Evolutionary conservation across 2,329 filamentous ascomycete genomes (phyloP).

Genomic region (Sclerotinia subarctica): DNA sequence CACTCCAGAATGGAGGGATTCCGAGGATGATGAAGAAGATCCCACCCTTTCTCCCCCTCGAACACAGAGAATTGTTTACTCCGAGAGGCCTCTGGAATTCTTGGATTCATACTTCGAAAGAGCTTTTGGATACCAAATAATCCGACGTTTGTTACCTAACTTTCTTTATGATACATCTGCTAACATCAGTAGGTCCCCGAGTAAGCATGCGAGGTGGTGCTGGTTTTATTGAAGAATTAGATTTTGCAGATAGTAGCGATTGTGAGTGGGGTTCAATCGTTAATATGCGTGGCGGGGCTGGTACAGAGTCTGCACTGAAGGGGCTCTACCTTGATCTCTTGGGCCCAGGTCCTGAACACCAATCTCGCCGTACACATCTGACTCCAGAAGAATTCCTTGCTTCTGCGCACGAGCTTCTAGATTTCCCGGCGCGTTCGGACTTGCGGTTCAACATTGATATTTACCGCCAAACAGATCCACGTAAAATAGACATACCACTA

Average conservation of each 20-base stretch:
- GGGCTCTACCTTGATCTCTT: not conserved
- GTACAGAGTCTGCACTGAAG: not conserved
- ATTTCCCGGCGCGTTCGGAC: not conserved
- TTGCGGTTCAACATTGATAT: slow-evolving; percentile 6
- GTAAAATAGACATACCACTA: slow-evolving; percentile 10
- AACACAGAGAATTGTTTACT: slow-evolving; percentile 29
- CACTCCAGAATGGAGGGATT: slow-evolving; percentile 9
- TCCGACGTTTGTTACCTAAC: slow-evolving; percentile 24
- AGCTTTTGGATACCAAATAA: slow-evolving; percentile 31
- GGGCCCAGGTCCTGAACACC: not conserved
- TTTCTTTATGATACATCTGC: not conserved
- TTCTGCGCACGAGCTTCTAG: slow-evolving; percentile 8
- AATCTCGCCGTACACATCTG: slow-evolving; percentile 5
- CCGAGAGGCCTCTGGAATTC: slow-evolving; percentile 35
- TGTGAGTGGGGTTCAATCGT: not conserved
- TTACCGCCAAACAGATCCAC: slow-evolving; percentile 9
- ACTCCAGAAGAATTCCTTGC: not conserved
- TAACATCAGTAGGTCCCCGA: slow-evolving; percentile 11
- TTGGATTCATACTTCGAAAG: slow-evolving; percentile 35
- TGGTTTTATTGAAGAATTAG: slow-evolving; percentile 9
- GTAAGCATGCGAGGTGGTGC: slow-evolving; percentile 12
- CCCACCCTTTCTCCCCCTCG: slow-evolving; percentile 19
- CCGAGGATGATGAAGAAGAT: slow-evolving; percentile 27
- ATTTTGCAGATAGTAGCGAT: not conserved
- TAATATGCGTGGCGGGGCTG: slow-evolving; percentile 12